Evolutionary conservation across 1,284 basidiomycete species (phyloP).

Genomic region (Puccinia triticina): DNA sequence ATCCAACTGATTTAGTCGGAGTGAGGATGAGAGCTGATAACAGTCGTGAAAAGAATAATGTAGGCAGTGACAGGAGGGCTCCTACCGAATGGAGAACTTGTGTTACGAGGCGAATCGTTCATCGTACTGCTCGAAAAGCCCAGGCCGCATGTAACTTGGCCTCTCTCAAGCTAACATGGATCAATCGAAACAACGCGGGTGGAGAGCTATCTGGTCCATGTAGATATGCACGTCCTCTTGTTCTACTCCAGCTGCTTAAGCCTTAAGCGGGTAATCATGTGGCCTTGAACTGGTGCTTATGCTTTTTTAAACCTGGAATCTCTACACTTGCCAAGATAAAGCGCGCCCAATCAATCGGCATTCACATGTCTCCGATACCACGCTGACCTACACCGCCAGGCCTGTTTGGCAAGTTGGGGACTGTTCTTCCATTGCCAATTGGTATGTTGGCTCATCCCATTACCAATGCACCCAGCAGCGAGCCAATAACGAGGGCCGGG

Average conservation of each 20-base stretch:
- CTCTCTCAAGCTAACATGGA: not conserved
- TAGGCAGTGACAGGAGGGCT: not conserved
- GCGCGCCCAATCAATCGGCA: not conserved
- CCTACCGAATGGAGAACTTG: not conserved
- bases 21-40: not conserved
- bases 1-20: not conserved
- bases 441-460: too few relatives aligned
- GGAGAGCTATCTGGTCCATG: not conserved
- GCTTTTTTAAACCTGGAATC: not conserved
- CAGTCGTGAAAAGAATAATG: not conserved
- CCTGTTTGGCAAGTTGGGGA: too few relatives aligned
- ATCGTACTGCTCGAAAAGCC: not conserved
- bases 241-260: not conserved
- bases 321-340: not conserved
- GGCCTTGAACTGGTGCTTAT: not conserved
- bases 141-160: not conserved
- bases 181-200: not conserved
- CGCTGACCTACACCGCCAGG: not conserved
- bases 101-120: not conserved
- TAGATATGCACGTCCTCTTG: not conserved
- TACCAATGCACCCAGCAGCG: too few relatives aligned
- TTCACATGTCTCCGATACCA: conserved; percentile 2
- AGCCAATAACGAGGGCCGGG: too few relatives aligned
- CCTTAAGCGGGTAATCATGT: not conserved
- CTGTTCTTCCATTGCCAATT: too few relatives aligned